Evolutionary conservation across 2,329 filamentous ascomycete species (phyloP), one percentile per base, ranked within the genome.

Genomic region (Cladophialophora yegresii): DNA sequence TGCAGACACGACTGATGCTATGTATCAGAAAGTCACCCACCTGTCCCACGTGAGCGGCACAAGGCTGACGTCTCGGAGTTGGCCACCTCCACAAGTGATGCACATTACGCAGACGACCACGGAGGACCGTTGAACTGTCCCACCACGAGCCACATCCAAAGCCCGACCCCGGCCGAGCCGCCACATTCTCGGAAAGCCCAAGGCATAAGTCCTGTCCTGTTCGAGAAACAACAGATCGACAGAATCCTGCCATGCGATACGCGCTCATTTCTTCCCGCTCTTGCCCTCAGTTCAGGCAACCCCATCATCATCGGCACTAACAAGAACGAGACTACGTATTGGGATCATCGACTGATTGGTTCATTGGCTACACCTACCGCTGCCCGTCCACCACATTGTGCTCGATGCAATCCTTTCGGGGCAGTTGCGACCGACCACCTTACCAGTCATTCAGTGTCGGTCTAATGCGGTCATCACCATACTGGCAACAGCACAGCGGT

Each of bases 401-500:
- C 23, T 23, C 23, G n/a, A 20, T 12, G 26, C 28, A 45, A 20
- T 32, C 26, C 5, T 9, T 49, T 58, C 55, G 55, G 40, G 8
- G 23, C 26, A 49, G 20, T 58, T 49, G 55, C 40, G 55, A 40
- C 55, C 40, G 55, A 58, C 55, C 6, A 58, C 28, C 33, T 57
- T 36, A 32, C 22, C 33, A 23, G 10, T 23, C 28, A 49, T 58
- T 36, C 36, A 8, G n/a, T 10, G 26, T 47, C 16, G 23, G 20
- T 43, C 55, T 36, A 30, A 33, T 58, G 55, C 55, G 33, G 55
- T 58, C 55, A 58, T 58, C 55, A 58, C 45, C 36, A 32, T n/a
- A 23, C n/a, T 43, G 10, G 23, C 55, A 22, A 43, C 26, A 22
- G n/a, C 23, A 45, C n/a, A 23, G 36, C 36, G 36, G 40, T 58